phyloP scores from a whole-genome alignment of 768 basidiomycete species.

The Neoboletus subvelutipes region DNA sequence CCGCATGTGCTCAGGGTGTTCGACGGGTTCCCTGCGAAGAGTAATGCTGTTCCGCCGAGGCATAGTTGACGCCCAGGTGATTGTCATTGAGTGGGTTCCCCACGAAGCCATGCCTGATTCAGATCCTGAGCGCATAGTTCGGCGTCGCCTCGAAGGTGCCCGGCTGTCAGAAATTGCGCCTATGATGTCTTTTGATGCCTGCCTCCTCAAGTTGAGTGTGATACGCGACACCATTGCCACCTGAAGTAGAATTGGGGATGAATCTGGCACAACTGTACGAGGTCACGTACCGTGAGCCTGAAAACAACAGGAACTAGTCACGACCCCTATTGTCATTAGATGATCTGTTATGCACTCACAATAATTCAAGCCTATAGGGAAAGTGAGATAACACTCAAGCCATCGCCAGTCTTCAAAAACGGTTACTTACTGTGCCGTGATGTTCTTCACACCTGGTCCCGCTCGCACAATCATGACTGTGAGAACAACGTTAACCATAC shows the following conservation, averaged over 20 bases:
- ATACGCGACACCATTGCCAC: conserved; percentile 72
- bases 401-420: background rate
- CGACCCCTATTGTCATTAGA: conserved; percentile 21
- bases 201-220: conserved; percentile 57
- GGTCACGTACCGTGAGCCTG: conserved; percentile 15
- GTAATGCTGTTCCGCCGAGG: background rate
- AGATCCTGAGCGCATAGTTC: background rate
- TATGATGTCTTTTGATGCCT: background rate
- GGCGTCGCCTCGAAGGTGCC: background rate
- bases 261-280: background rate
- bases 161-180: background rate
- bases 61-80: background rate
- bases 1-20: background rate
- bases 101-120: background rate
- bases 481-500: conserved; percentile 36
- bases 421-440: conserved; percentile 33
- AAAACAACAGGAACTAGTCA: conserved; percentile 35
- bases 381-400: background rate
- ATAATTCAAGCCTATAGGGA: conserved; percentile 34
- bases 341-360: conserved; percentile 32
- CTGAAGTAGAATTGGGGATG: conserved; percentile 20
- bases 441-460: conserved; percentile 32
- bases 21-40: background rate
- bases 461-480: conserved; percentile 40
- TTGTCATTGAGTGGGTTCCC: background rate